phyloP scores from a whole-genome alignment of 1,284 basidiomycete species.

The Trametes versicolor region DNA sequence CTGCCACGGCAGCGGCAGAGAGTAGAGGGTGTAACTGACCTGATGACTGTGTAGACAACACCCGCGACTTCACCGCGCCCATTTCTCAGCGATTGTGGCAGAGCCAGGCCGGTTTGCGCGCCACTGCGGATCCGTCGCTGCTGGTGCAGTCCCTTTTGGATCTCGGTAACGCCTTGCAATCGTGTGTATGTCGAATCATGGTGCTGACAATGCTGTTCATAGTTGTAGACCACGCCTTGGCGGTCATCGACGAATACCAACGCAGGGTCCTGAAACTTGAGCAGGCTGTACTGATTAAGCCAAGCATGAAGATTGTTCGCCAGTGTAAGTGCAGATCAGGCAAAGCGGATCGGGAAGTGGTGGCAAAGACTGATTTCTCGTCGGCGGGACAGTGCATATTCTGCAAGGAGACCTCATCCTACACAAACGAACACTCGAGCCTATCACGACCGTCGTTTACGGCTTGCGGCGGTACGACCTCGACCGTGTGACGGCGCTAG shows the following conservation, averaged over 20 bases:
- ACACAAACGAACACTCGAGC: conserved; percentile 74
- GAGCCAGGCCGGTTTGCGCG: conserved; percentile 65
- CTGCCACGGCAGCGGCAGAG: neutral
- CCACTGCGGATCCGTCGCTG: conserved; percentile 68
- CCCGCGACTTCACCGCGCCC: conserved; percentile 60
- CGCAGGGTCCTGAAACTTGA: conserved; percentile 69
- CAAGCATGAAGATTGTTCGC: conserved; percentile 66
- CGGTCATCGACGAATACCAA: conserved; percentile 74
- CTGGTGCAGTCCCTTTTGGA: conserved; percentile 71
- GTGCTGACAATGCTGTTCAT: neutral
- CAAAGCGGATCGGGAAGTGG: too few species aligned
- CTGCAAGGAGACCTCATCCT: conserved; percentile 74
- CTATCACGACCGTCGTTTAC: conserved; percentile 73
- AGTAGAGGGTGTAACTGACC: neutral
- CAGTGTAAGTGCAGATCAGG: conserved; percentile 52
- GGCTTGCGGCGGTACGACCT: conserved; percentile 72
- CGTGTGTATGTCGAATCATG: neutral
- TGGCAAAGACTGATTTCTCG: neutral
- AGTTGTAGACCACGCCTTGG: conserved; percentile 75
- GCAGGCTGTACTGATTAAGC: conserved; percentile 63
- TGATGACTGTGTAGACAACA: conserved; percentile 44
- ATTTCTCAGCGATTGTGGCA: conserved; percentile 64
- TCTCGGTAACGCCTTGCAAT: conserved; percentile 53
- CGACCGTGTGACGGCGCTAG: conserved; percentile 66
- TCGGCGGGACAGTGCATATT: conserved; percentile 65